A percentile compares a stretch with the other conserved stretches of the same genome.
These are phyloP conservation scores for Aspergillus sclerotiicarbonarius DNA, from an alignment of 495 filamentous ascomycete genomes.

Conservation along the genomic window DNA sequence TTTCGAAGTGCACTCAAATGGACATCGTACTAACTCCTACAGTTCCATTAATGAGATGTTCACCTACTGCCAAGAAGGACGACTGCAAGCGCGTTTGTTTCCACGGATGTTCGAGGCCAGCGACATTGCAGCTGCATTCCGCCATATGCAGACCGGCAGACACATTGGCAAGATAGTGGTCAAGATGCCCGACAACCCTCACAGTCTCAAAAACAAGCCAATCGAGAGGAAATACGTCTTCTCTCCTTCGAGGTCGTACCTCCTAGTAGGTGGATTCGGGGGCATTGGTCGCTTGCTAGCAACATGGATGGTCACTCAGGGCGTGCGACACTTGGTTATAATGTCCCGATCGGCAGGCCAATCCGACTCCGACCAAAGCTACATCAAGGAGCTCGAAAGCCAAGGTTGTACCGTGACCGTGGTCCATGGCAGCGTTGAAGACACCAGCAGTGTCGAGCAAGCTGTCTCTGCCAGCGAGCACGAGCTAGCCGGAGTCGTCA, in stretches of 20 bases:
- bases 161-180: slow-evolving; percentile 30
- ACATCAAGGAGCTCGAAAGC: slow-evolving; percentile 37
- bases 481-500: slow-evolving; percentile 33
- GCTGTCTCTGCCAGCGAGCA: slow-evolving; percentile 9
- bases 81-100: neutral
- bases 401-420: slow-evolving; percentile 24
- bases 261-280: slow-evolving; percentile 49
- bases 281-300: slow-evolving; percentile 57
- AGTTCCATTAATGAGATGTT: neutral
- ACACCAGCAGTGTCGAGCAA: slow-evolving; percentile 16
- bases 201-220: neutral
- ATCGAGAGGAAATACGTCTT: neutral
- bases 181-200: slow-evolving; percentile 10
- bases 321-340: slow-evolving; percentile 55
- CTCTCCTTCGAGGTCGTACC: slow-evolving; percentile 28
- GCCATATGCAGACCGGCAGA: slow-evolving; percentile 42
- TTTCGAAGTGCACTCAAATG: neutral
- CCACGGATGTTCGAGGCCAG: slow-evolving; percentile 27
- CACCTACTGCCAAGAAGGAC: neutral
- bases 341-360: slow-evolving; percentile 28
- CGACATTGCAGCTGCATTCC: slow-evolving; percentile 46
- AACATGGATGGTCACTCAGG: slow-evolving; percentile 55
- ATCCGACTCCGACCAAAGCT: slow-evolving; percentile 9
- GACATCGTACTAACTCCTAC: neutral
- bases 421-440: slow-evolving; percentile 23